Conservation (phyloP, 2,329 filamentous ascomycete genomes). For the Fusarium albosuccineum region DNA sequence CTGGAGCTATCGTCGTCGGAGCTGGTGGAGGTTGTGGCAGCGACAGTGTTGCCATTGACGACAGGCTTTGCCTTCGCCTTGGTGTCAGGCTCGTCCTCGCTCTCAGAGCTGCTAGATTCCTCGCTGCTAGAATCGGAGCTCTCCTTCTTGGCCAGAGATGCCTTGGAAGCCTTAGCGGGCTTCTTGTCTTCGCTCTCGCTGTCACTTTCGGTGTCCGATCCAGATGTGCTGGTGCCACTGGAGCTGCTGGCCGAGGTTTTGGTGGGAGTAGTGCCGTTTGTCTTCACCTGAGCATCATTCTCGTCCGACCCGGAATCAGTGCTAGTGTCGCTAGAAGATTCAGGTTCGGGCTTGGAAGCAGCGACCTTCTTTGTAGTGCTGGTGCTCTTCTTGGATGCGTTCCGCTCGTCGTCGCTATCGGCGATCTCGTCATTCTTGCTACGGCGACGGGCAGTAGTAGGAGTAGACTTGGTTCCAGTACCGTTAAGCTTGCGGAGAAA, state of each 20-base stretch:
- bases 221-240: conserved; percentile 37
- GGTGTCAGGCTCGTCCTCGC: conserved; percentile 42
- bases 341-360: conserved; percentile 33
- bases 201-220: conserved; percentile 48
- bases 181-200: conserved; percentile 45
- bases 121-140: conserved; percentile 42
- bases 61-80: conserved; percentile 35
- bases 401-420: conserved; percentile 58
- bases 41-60: conserved; percentile 28
- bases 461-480: conserved; percentile 30
- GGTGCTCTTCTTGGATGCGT: conserved; percentile 44
- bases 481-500: conserved; percentile 52
- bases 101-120: conserved; percentile 47
- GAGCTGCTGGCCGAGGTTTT: conserved; percentile 40
- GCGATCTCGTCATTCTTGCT: conserved; percentile 56
- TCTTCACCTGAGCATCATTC: conserved; percentile 36
- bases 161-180: conserved; percentile 29
- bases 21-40: conserved; percentile 34
- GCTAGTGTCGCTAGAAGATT: conserved; percentile 40
- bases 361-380: conserved; percentile 27
- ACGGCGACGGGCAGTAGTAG: conserved; percentile 39
- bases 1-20: conserved; percentile 45
- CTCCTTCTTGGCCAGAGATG: conserved; percentile 25
- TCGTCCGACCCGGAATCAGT: conserved; percentile 50
- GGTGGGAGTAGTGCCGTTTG: conserved; percentile 33